phyloP scores from a whole-genome alignment of 1,284 basidiomycete genomes.

The Cutaneotrichosporon cyanovorans region DNA sequence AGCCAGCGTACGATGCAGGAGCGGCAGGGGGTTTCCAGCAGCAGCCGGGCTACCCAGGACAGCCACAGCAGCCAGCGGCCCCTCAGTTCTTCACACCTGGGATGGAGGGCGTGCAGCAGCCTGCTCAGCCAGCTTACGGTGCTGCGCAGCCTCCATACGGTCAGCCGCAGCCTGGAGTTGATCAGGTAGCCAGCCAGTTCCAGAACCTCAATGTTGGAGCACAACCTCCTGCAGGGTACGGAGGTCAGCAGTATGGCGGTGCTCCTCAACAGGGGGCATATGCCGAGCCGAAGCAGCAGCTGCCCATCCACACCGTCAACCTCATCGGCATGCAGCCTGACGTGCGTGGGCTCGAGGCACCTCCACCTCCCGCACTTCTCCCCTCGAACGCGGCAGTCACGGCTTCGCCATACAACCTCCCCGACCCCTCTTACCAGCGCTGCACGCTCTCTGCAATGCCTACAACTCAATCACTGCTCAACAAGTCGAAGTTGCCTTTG shows the following conservation, averaged over 20 bases:
- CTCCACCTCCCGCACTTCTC: conserved; percentile 81
- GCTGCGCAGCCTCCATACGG: conserved; percentile 21
- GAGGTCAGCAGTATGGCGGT: conserved; percentile 7
- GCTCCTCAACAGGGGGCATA: conserved; percentile 3
- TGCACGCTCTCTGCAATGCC: conserved; percentile 88
- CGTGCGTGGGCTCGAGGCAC: conserved; percentile 68
- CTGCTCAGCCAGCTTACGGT: conserved; percentile 34
- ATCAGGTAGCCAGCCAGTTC: conserved; percentile 74
- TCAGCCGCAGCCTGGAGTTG: conserved; percentile 47
- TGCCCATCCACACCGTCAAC: conserved; percentile 69
- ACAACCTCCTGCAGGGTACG: conserved; percentile 49
- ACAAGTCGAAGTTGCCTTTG: conserved; percentile 89
- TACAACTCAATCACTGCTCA: conserved; percentile 80
- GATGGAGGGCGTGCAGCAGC: conserved; percentile 51
- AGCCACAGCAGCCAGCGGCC: conserved; percentile 29
- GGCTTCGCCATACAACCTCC: conserved; percentile 69
- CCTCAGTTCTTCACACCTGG: conserved; percentile 80
- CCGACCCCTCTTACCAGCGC: conserved; percentile 87
- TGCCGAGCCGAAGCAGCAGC: conserved; percentile 40
- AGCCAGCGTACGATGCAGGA: conserved; percentile 22
- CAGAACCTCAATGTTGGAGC: conserved; percentile 70
- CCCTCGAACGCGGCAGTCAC: conserved; percentile 77
- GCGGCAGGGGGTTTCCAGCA: conserved; percentile 10
- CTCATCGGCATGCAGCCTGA: conserved; percentile 83
- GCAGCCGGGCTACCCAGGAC: conserved; percentile 30